Percentiles rank a stretch among this genome's conserved stretches.
These are phyloP conservation scores for Salix exigua DNA, from an alignment of 345 rosid species.

Conservation along the genomic window DNA sequence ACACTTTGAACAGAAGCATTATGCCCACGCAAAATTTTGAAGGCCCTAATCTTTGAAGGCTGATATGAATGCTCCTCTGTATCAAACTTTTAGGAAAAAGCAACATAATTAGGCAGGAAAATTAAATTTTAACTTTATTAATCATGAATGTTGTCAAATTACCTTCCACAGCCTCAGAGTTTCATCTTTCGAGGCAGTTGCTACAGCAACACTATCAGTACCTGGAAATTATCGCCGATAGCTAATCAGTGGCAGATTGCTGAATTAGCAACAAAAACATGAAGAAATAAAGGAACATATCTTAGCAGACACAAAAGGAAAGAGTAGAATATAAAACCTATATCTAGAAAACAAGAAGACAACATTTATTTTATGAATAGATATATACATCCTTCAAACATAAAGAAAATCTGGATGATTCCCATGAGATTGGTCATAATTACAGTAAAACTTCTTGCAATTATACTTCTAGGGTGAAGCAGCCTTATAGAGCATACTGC, in stretches of 20 bases:
- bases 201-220: slow-evolving; percentile 43
- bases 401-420: neutral
- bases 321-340: neutral
- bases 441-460: neutral
- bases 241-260: neutral
- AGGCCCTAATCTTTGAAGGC: slow-evolving; percentile 54
- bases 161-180: slow-evolving; percentile 95
- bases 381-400: neutral
- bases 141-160: slow-evolving; percentile 20
- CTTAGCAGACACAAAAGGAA: neutral
- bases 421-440: neutral
- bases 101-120: slow-evolving; percentile 1
- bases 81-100: slow-evolving; percentile 46
- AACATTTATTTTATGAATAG: neutral
- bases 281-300: neutral
- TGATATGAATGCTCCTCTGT: slow-evolving; percentile 34
- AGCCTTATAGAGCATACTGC: neutral
- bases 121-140: slow-evolving; percentile 2
- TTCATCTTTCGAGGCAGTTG: slow-evolving; percentile 92
- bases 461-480: neutral
- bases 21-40: slow-evolving; percentile 80
- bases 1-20: slow-evolving; percentile 82
- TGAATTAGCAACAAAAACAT: neutral
- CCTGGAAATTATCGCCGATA: slow-evolving; percentile 33
- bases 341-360: neutral